Evolutionary conservation across 305 asterid genomes (phyloP), one percentile per base, ranked within the genome.

Genomic region (Galium porrigens): DNA sequence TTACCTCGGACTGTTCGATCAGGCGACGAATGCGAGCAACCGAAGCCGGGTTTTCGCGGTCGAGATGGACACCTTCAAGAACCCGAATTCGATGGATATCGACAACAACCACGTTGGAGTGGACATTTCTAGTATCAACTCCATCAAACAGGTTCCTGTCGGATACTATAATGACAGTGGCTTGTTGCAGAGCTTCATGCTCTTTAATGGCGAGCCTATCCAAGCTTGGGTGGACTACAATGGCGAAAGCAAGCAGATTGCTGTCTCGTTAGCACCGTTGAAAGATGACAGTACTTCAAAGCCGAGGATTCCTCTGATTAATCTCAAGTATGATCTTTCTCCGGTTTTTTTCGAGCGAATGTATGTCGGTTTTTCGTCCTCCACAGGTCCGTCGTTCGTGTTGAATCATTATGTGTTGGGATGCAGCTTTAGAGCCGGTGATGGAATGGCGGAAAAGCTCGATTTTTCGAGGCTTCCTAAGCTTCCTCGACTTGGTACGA

Each of bases 151-250:
- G 41, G 46, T 32, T 20, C 29, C 63, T 17, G 29, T 22, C 46
- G 63, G 63, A 0, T 30, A 14, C 39, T 58, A 58, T 30, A 11
- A 58, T 15, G 63, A 58, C 41, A 15, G 39, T 0, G 63, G 63
- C 14, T 30, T 7, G 63, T 32, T 58, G 18, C 25, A 5, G 18
- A 34, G 34, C 29, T 58, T 58, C 29, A 0, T 25, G 63, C 63
- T 58, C 5, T 1, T 15, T 0, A 17, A 41, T 34, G 63, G 48
- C 27, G 25, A 58, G 1, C 29, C 63, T 0, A 58, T 58, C 0
- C 63, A 33, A 58, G 30, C 48, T 33, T 58, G 63, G 63, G 29
- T 58, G 29, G 63, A 58, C 46, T 58, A 58, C 10, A 18, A 58
- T 34, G 63, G 63, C 22, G 12, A 11, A 2, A 58, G 29, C 15